Percentiles rank a stretch among this genome's conserved stretches.
Evolutionary conservation across 495 filamentous ascomycete species (phyloP).

Genomic region (Xylaria palmicola): DNA sequence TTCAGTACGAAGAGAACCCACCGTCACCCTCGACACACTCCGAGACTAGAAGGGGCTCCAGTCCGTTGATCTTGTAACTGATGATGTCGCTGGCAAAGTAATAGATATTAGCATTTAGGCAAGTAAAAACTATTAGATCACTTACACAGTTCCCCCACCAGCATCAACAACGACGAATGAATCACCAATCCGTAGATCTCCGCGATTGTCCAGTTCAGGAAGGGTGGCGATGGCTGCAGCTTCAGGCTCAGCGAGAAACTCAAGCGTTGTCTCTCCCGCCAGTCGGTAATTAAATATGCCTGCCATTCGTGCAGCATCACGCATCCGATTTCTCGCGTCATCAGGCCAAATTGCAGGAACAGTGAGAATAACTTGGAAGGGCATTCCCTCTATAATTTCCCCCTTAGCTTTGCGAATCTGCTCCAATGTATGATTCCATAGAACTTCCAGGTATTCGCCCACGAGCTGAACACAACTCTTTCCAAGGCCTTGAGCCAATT

Average conservation of each 20-base stretch:
- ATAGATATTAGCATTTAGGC: neutral
- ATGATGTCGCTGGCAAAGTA: neutral
- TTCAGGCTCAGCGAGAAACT: constrained; percentile 56
- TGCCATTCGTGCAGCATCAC: constrained; percentile 41
- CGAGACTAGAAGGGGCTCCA: neutral
- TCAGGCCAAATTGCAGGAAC: constrained; percentile 60
- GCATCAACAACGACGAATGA: constrained; percentile 60
- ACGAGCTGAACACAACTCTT: neutral
- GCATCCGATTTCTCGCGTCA: constrained; percentile 46
- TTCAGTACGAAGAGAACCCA: neutral
- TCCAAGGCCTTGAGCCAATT: neutral
- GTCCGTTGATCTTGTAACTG: constrained; percentile 1
- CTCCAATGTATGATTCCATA: neutral
- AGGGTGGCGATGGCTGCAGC: constrained; percentile 58
- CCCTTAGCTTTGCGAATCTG: constrained; percentile 18
- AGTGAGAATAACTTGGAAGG: constrained; percentile 49
- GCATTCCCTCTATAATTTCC: constrained; percentile 37
- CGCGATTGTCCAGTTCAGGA: constrained; percentile 42
- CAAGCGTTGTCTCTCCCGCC: constrained; percentile 35
- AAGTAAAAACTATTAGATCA: constrained; percentile 31
- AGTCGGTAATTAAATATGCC: neutral
- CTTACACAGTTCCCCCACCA: constrained; percentile 59
- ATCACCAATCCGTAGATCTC: constrained; percentile 42
- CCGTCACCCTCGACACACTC: constrained; percentile 8
- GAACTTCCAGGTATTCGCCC: neutral